Evolutionary conservation across 345 rosid species (phyloP), one percentile per base, ranked within the genome.

Genomic region (Raphanus raphanistrum): DNA sequence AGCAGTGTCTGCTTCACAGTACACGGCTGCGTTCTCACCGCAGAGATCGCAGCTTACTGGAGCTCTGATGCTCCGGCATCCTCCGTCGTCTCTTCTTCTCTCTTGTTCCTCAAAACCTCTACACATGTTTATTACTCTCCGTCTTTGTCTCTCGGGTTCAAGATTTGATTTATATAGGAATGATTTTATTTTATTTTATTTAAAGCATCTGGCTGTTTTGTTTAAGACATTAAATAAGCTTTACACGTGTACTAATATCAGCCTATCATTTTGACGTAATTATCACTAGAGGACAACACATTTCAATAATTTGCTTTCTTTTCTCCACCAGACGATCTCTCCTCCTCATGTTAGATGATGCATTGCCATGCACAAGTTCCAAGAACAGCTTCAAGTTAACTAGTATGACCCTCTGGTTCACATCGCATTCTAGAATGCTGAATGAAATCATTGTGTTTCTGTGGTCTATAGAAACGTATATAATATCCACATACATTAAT

Each of bases 1-100:
- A 5, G 92, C 96, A 28, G 80, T 78, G 48, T 92, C 97, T 6
- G 97, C 96, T 74, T 82, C 88, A 79, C 96, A 92, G 79, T 90
- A 89, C 68, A 90, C 66, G 35, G 83, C 35, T 21, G 94, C 92
- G 74, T 76, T 72, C n/a, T 81, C 74, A 2, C 83, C 82, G 63
- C 97, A 92, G 0, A 92, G 90, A 85, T 86, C 92, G 54, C 97
- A 92, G 3, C 68, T 66, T 43, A 83, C 79, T 62, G 62, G 63
- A 5, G 70, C 63, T 43, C 3, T 50, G 6, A 4, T n/a, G 33
- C 63, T 68, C 55, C 10, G n/a, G 55, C 55, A 33, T 7, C 70
- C 64, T 69, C 32, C 26, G n/a, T 33, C 55, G 6, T 61, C 9
- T 4, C 2, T 48, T 60, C 36, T 68, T 60, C 29, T 76, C 21